phyloP scores from a whole-genome alignment of 148 eudicot species.

The Fagopyrum tataricum region DNA sequence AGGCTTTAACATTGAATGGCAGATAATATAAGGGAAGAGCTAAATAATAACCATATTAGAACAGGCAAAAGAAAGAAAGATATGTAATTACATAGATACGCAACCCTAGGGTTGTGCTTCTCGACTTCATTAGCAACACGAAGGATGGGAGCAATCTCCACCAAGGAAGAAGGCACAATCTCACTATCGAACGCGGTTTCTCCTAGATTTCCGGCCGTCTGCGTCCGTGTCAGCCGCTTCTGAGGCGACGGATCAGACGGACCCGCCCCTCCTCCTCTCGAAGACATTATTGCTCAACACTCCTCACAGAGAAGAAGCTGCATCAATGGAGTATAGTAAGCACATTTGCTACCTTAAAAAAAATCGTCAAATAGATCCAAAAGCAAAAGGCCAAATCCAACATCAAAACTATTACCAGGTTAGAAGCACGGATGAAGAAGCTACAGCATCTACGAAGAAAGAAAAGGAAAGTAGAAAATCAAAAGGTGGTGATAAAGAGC shows the following conservation, averaged over 20 bases:
- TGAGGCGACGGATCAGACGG: constrained; percentile 15
- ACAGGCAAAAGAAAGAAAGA: background rate
- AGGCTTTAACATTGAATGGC: background rate
- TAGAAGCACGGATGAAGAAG: background rate
- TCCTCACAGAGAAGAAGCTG: constrained; percentile 8
- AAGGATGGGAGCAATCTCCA: constrained; percentile 91
- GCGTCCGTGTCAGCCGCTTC: constrained; percentile 14
- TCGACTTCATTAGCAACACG: constrained; percentile 99
- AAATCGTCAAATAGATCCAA: background rate
- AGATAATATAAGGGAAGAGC: background rate
- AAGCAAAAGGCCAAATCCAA: background rate
- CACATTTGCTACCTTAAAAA: background rate
- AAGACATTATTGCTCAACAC: background rate
- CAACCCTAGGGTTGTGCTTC: constrained; percentile 83
- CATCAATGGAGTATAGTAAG: background rate
- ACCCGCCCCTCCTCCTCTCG: constrained; percentile 14
- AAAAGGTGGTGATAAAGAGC: background rate
- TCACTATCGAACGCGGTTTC: constrained; percentile 74
- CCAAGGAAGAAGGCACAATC: constrained; percentile 89
- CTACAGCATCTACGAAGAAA: background rate
- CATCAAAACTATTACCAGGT: background rate
- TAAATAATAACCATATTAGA: background rate
- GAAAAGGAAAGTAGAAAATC: background rate
- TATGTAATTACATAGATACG: constrained; percentile 60
- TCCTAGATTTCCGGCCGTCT: constrained; percentile 12